Percentiles rank a stretch among this genome's conserved stretches.
phyloP scores from a whole-genome alignment of 2,329 filamentous ascomycete species.

The Pseudocercospora pini-densiflorae region DNA sequence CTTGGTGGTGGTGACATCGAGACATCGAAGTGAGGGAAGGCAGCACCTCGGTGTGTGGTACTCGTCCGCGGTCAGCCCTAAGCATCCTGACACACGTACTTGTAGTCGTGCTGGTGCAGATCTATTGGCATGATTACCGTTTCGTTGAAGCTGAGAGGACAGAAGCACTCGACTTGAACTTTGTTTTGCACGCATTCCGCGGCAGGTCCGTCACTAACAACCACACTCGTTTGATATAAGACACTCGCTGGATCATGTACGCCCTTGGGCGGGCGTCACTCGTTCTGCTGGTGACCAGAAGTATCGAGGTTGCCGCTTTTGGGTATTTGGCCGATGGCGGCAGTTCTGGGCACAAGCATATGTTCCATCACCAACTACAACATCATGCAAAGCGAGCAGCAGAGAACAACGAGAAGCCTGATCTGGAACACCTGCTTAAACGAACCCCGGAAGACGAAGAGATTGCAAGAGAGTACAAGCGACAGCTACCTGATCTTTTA shows the following conservation, averaged over 20 bases:
- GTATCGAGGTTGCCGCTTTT: not conserved
- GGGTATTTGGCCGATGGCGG: not conserved
- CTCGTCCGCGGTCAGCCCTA: not conserved
- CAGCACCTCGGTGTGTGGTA: not conserved
- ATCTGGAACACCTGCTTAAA: not conserved
- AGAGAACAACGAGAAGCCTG: not conserved
- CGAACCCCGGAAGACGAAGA: not conserved
- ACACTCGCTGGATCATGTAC: not conserved
- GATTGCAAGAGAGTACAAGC: not conserved
- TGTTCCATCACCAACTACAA: conserved; percentile 1
- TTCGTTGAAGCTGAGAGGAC: not conserved
- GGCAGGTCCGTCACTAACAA: not conserved
- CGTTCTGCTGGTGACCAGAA: not conserved
- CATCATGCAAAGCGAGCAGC: not conserved
- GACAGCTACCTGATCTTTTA: not conserved
- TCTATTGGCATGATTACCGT: not conserved
- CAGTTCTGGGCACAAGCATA: not conserved
- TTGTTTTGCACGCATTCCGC: not conserved
- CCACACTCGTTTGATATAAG: not conserved
- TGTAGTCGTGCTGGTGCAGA: not conserved
- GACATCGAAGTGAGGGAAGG: not conserved
- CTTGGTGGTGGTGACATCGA: not conserved
- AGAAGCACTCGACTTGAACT: not conserved
- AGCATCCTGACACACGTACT: not conserved
- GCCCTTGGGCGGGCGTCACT: not conserved